Percentiles rank a stretch among this genome's conserved stretches.
Evolutionary conservation across 1,139 yeast species (phyloP).

Genomic region (Saccharomycopsis hybrid): DNA sequence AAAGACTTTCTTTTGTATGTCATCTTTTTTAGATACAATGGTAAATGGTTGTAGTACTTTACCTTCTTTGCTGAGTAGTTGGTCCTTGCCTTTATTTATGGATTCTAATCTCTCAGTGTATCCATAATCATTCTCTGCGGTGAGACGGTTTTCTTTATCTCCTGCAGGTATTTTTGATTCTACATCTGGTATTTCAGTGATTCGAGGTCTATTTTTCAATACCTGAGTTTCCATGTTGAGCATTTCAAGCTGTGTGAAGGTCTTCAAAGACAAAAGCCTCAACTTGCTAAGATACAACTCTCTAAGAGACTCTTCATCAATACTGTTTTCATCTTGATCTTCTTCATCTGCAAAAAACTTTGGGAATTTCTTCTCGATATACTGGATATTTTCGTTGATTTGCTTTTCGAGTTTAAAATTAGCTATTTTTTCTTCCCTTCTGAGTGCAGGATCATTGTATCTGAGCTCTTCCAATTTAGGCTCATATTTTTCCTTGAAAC

Average conservation of each 20-base stretch:
- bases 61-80: constrained; percentile 58
- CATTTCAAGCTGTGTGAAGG: constrained; percentile 50
- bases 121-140: constrained; percentile 26
- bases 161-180: no score
- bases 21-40: constrained; percentile 54
- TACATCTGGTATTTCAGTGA: constrained; percentile 18
- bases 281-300: constrained; percentile 50
- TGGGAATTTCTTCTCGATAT: constrained; percentile 30
- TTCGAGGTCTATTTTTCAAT: constrained; percentile 30
- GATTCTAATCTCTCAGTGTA: constrained; percentile 52
- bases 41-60: constrained; percentile 82
- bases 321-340: constrained; percentile 34
- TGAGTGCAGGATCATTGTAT: constrained; percentile 42
- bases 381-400: constrained; percentile 37
- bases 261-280: constrained; percentile 42
- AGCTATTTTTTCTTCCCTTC: constrained; percentile 69
- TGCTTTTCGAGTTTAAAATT: constrained; percentile 56
- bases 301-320: constrained; percentile 60
- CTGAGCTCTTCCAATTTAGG: constrained; percentile 38
- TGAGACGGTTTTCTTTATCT: constrained; percentile 20
- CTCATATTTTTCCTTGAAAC: constrained; percentile 33
- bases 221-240: constrained; percentile 54
- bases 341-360: constrained; percentile 27
- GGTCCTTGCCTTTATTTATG: constrained; percentile 27
- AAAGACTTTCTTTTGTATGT: constrained; percentile 57